Conservation (phyloP, 108 stramenopile genomes). For the Pseudonitzschia delicatissima region DNA sequence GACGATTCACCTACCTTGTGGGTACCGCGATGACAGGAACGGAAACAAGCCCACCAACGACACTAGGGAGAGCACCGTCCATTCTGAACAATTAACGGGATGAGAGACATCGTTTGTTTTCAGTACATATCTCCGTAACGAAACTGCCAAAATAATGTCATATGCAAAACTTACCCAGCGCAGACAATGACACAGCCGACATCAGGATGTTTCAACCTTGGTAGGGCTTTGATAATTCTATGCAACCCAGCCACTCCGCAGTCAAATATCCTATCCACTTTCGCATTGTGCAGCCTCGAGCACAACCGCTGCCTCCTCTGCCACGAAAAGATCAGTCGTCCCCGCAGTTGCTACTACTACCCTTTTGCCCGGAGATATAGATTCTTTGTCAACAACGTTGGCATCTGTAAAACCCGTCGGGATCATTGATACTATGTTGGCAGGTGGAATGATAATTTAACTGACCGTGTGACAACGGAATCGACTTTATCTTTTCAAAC, state of each 20-base stretch:
- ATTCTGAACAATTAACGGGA: conserved; percentile 22
- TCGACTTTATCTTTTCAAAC: conserved; percentile 29
- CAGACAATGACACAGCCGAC: conserved; percentile 88
- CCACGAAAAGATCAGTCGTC: conserved; percentile 86
- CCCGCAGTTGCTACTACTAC: conserved; percentile 88
- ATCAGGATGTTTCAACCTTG: conserved; percentile 59
- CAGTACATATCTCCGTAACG: background rate
- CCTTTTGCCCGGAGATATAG: conserved; percentile 6
- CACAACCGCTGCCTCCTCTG: conserved; percentile 87
- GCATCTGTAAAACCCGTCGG: conserved; percentile 39
- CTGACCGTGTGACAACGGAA: conserved; percentile 52
- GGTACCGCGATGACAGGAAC: conserved; percentile 94
- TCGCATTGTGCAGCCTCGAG: conserved; percentile 61
- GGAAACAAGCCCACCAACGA: conserved; percentile 90
- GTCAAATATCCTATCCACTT: conserved; percentile 83
- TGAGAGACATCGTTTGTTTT: background rate
- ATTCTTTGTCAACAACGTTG: conserved; percentile 8
- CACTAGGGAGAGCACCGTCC: conserved; percentile 95
- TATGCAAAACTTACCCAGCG: conserved; percentile 54
- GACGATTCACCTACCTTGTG: conserved; percentile 55
- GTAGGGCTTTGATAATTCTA: conserved; percentile 77
- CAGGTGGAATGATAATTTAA: conserved; percentile 65
- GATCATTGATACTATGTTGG: conserved; percentile 66
- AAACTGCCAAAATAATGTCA: background rate
- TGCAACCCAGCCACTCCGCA: conserved; percentile 96